Conservation (phyloP, 2,329 filamentous ascomycete species). For the Fusarium clavum region DNA sequence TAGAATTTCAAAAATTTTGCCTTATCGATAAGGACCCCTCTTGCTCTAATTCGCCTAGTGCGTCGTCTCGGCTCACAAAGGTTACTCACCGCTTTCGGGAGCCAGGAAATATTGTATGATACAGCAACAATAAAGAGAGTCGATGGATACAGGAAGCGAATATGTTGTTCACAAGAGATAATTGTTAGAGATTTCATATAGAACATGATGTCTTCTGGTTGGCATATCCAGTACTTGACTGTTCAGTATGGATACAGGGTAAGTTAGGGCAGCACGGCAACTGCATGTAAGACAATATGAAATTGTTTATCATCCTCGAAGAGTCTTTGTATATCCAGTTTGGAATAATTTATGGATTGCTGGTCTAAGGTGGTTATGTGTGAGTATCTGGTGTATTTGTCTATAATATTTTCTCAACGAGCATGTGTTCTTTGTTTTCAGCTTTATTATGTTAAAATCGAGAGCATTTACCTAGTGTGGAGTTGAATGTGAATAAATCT, state of each 20-base stretch:
- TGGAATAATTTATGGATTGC: neutral
- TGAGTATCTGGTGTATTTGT: neutral
- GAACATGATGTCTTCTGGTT: neutral
- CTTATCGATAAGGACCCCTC: conserved; percentile 58
- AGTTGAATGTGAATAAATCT: too few species aligned
- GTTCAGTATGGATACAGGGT: neutral
- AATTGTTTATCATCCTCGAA: accelerated
- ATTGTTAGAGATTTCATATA: accelerated
- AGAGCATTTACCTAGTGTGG: too few species aligned
- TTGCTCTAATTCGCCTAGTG: conserved; percentile 48
- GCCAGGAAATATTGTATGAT: neutral
- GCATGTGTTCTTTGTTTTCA: accelerated
- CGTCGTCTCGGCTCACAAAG: conserved; percentile 1
- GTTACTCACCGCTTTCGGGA: conserved; percentile 50
- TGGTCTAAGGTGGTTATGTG: too few species aligned
- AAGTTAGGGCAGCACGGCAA: neutral
- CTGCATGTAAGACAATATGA: neutral
- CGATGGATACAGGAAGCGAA: too few species aligned
- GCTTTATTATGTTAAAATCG: neutral
- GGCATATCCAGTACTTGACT: neutral
- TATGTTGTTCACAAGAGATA: neutral
- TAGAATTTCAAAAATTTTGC: conserved; percentile 53
- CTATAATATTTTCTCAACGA: accelerated
- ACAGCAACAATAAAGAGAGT: neutral
- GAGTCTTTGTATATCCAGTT: neutral